A percentile compares a stretch with the other conserved stretches of the same genome.
Evolutionary conservation across 1,284 basidiomycete species (phyloP).

Genomic region (Anthracocystis panici-leucophaei): DNA sequence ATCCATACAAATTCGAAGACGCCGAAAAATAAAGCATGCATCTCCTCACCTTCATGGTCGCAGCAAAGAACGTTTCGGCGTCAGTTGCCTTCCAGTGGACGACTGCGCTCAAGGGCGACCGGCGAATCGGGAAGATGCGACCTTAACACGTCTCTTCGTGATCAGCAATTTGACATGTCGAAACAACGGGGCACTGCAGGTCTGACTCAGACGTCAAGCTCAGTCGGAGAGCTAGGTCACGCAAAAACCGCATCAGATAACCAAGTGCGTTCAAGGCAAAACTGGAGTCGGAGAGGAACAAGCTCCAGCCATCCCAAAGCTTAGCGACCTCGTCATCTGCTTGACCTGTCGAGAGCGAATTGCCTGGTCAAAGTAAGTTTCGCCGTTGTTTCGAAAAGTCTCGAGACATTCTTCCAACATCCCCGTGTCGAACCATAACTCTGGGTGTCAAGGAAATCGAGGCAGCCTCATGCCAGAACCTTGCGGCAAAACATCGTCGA

Average conservation of each 20-base stretch:
- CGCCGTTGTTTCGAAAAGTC: not conserved
- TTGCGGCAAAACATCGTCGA: no score
- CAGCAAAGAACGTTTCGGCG: no score
- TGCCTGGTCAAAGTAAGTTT: not conserved
- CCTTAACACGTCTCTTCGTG: not conserved
- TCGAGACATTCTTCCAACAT: slow-evolving; percentile 25
- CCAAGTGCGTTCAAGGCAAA: not conserved
- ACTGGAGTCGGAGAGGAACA: not conserved
- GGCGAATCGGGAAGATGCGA: not conserved
- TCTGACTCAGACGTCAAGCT: not conserved
- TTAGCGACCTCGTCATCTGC: not conserved
- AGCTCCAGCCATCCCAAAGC: not conserved
- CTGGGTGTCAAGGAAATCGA: not conserved
- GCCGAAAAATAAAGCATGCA: no score
- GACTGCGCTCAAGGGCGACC: no score
- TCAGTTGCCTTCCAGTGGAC: no score
- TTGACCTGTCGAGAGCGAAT: not conserved
- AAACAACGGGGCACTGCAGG: not conserved
- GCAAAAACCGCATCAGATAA: not conserved
- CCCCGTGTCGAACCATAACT: not conserved
- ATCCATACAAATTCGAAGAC: no score
- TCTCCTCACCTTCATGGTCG: no score
- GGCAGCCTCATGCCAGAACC: no score
- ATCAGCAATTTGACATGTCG: not conserved
- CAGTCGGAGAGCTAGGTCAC: not conserved